Conservation (phyloP, 345 rosid genomes). For the Brassica nigra region DNA sequence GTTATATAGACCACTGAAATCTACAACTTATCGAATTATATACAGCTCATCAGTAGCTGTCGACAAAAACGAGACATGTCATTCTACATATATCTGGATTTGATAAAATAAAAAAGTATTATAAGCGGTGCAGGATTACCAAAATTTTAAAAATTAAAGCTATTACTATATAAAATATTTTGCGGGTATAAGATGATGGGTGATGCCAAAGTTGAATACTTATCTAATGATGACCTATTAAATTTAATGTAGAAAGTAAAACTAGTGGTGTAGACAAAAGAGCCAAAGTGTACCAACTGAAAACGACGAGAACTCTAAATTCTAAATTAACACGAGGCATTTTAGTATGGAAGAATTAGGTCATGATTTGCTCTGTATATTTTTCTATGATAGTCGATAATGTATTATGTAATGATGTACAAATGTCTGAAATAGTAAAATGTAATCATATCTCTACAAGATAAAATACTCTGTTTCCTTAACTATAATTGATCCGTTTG, state of each 20-base stretch:
- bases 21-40: slow-evolving; percentile 8
- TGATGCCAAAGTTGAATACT: slow-evolving; percentile 22
- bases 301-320: slow-evolving; percentile 10
- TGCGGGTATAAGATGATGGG: slow-evolving; percentile 17
- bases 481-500: slow-evolving; percentile 24
- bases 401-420: slow-evolving; percentile 26
- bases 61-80: slow-evolving; percentile 35
- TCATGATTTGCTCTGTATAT: slow-evolving; percentile 32
- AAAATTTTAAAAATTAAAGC: slow-evolving; percentile 3
- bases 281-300: slow-evolving; percentile 28
- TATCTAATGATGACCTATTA: slow-evolving; percentile 19
- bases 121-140: slow-evolving; percentile 37
- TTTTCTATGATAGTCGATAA: slow-evolving; percentile 20
- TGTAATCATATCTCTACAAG: slow-evolving; percentile 32
- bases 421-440: slow-evolving; percentile 25
- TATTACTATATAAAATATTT: slow-evolving; percentile 8
- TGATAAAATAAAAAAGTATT: slow-evolving; percentile 9
- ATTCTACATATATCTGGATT: slow-evolving; percentile 18
- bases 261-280: slow-evolving; percentile 37
- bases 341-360: slow-evolving; percentile 37
- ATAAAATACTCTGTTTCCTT: slow-evolving; percentile 21
- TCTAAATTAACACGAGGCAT: slow-evolving; percentile 1
- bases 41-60: slow-evolving; percentile 34
- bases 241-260: slow-evolving; percentile 20
- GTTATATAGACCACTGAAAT: neutral